phyloP scores from a whole-genome alignment of 805 yeast genomes.

The Myxozyma monticola region DNA sequence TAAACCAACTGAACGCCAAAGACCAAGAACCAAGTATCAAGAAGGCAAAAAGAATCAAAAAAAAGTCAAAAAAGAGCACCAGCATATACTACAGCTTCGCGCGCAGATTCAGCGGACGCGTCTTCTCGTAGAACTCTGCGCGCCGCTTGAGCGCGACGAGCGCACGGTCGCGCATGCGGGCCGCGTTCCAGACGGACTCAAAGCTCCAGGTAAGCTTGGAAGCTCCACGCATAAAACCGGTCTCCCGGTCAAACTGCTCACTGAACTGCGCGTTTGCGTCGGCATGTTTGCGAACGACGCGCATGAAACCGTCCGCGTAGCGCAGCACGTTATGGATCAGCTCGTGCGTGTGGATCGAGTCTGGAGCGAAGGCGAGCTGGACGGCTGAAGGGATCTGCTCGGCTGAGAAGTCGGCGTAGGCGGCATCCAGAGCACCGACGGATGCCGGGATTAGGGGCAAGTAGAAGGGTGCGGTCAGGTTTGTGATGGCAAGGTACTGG shows the following conservation, averaged over 20 bases:
- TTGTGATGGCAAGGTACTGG: conserved; percentile 11
- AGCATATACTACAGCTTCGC: no score
- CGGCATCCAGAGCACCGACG: conserved; percentile 7
- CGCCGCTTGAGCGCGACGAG: no score
- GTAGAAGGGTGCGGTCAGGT: conserved; percentile 29
- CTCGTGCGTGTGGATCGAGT: conserved; percentile 11
- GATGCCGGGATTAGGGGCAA: conserved; percentile 19
- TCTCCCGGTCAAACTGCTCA: conserved; percentile 81
- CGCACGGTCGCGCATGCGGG: conserved; percentile 37
- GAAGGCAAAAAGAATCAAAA: no score
- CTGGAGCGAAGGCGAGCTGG: conserved; percentile 12
- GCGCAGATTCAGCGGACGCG: no score
- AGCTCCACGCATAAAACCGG: conserved; percentile 89
- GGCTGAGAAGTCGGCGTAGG: conserved; percentile 9
- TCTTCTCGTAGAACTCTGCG: no score
- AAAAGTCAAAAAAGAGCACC: no score
- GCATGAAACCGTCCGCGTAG: conserved; percentile 52
- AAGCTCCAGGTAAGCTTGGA: conserved; percentile 87
- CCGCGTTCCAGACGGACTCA: conserved; percentile 70
- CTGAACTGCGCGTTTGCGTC: conserved; percentile 72
- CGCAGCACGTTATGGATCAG: conserved; percentile 32
- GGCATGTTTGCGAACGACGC: conserved; percentile 47
- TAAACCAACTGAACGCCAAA: no score
- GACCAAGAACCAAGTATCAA: no score
- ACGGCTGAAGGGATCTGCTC: conserved; percentile 8